A percentile compares a stretch with the other conserved stretches of the same genome.
Evolutionary conservation across 805 yeast genomes (phyloP).

Genomic region (Komagataella ulmi): DNA sequence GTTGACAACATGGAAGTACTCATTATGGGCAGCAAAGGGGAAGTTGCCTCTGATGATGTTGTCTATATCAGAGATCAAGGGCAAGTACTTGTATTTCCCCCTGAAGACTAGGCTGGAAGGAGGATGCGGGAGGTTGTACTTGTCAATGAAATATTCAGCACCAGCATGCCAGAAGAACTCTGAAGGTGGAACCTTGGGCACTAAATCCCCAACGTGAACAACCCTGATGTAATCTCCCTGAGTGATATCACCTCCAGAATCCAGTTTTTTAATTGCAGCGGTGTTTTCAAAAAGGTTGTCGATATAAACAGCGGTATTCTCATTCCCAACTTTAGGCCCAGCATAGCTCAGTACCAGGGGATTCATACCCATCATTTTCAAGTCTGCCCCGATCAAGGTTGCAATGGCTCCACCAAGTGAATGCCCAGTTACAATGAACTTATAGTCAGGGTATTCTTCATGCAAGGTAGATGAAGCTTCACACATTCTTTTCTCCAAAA

Average conservation of each 20-base stretch:
- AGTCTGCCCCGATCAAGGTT: constrained; percentile 47
- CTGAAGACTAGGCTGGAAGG: constrained; percentile 5
- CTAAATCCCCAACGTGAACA: constrained; percentile 41
- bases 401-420: constrained; percentile 71
- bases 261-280: constrained; percentile 11
- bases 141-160: constrained; percentile 30
- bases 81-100: constrained; percentile 8
- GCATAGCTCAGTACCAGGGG: constrained; percentile 50
- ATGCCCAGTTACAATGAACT: constrained; percentile 51
- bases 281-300: constrained; percentile 32
- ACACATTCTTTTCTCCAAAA: constrained; percentile 24
- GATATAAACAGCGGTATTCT: constrained; percentile 32
- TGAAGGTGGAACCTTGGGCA: constrained; percentile 48
- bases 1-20: not conserved
- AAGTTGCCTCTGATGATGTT: not conserved
- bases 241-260: constrained; percentile 12
- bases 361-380: constrained; percentile 35
- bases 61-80: constrained; percentile 1
- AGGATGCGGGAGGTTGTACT: constrained; percentile 22
- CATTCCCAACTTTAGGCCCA: constrained; percentile 53
- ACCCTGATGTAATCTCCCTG: constrained; percentile 36
- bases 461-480: constrained; percentile 20
- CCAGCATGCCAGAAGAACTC: constrained; percentile 32
- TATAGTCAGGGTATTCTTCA: constrained; percentile 29
- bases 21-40: not conserved